These are phyloP conservation scores for Collybia nuda DNA, from an alignment of 768 basidiomycete species.

Conservation along the genomic window DNA sequence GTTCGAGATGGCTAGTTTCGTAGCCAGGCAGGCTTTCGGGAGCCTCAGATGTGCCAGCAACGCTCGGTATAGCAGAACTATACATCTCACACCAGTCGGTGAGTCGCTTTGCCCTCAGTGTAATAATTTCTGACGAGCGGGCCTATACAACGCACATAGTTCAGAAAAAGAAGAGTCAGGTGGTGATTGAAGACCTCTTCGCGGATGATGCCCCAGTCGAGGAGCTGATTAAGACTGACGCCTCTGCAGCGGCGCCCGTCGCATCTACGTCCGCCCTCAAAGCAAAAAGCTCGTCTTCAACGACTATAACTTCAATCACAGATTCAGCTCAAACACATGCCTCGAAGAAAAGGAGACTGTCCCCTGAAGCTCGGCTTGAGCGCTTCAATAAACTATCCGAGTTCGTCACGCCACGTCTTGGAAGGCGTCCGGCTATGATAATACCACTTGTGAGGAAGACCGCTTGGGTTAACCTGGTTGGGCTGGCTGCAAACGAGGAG, in stretches of 20 bases:
- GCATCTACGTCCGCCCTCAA: not conserved
- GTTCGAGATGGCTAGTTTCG: slow-evolving; percentile 1
- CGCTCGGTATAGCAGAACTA: not conserved
- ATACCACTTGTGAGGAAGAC: slow-evolving; percentile 38
- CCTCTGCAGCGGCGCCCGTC: not conserved
- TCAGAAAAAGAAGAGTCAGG: slow-evolving; percentile 30
- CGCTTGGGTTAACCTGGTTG: slow-evolving; percentile 51
- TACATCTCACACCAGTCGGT: slow-evolving; percentile 22
- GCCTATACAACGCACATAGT: slow-evolving; percentile 10
- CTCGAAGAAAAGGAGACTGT: slow-evolving; percentile 21
- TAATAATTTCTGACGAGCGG: too few relatives aligned
- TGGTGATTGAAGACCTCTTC: slow-evolving; percentile 29
- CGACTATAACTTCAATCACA: slow-evolving; percentile 7
- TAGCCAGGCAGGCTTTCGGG: not conserved
- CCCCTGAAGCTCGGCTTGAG: slow-evolving; percentile 24
- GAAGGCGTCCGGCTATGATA: slow-evolving; percentile 31
- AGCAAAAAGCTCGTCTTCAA: not conserved
- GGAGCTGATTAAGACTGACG: slow-evolving; percentile 15
- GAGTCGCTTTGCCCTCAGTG: slow-evolving; percentile 1
- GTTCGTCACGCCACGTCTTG: slow-evolving; percentile 39
- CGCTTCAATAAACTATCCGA: slow-evolving; percentile 33
- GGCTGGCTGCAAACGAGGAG: slow-evolving; percentile 46
- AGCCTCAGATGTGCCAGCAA: not conserved
- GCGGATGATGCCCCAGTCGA: slow-evolving; percentile 19
- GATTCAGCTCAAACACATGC: not conserved